phyloP scores from a whole-genome alignment of 108 stramenopile genomes.

The Cylindrotheca closterium region DNA sequence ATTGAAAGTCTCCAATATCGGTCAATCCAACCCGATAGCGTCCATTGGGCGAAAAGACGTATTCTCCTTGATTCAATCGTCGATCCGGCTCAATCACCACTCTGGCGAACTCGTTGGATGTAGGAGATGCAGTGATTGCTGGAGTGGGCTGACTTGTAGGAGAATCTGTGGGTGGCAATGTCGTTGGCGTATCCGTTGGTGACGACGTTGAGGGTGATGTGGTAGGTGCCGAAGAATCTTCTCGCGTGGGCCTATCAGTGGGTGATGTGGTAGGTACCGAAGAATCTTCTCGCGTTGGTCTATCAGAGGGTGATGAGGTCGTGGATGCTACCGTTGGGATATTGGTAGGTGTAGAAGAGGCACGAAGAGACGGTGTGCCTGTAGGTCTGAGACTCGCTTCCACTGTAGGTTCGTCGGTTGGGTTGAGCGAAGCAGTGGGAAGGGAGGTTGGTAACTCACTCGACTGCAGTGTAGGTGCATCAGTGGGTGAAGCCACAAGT shows the following conservation, averaged over 20 bases:
- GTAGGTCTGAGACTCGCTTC: not conserved
- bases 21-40: constrained; percentile 5
- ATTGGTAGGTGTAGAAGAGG: constrained; percentile 1
- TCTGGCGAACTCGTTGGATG: not conserved
- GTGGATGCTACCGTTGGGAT: no score
- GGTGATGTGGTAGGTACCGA: not conserved
- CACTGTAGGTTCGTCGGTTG: no score
- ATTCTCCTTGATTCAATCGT: constrained; percentile 10
- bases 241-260: not conserved
- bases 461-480: no score
- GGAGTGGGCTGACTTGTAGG: not conserved
- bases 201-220: not conserved
- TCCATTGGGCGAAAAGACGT: constrained; percentile 1
- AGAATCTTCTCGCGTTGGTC: not conserved
- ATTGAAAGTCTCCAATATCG: not conserved
- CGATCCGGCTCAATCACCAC: not conserved
- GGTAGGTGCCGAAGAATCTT: not conserved
- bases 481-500: no score
- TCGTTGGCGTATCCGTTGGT: not conserved
- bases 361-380: not conserved
- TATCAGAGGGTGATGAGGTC: not conserved
- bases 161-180: not conserved
- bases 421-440: no score
- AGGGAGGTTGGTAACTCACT: no score
- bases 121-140: not conserved